Evolutionary conservation across 176 grass and related monocot species (phyloP).

Genomic region (Phyllostachys edulis): DNA sequence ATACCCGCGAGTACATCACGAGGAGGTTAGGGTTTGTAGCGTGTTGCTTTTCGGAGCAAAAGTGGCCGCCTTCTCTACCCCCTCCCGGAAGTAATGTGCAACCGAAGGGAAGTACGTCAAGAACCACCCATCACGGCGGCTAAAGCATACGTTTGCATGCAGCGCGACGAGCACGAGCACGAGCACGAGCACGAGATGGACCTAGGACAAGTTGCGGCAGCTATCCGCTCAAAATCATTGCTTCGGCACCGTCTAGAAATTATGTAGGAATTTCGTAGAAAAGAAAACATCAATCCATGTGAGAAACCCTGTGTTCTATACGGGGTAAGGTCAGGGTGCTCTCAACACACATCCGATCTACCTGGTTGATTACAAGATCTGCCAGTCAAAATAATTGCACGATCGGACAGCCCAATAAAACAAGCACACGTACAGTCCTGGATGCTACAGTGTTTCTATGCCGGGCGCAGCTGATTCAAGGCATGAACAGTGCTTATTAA

Average conservation of each 20-base stretch:
- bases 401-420: neutral
- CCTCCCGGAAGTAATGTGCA: neutral
- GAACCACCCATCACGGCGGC: neutral
- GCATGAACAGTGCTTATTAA: too few species aligned
- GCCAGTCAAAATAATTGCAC: neutral
- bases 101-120: neutral
- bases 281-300: neutral
- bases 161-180: neutral
- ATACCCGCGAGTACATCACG: conserved; percentile 15
- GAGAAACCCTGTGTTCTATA: too few species aligned
- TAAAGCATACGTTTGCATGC: neutral
- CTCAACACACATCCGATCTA: too few species aligned
- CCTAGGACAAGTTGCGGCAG: neutral
- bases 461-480: neutral
- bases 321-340: neutral
- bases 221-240: too few species aligned
- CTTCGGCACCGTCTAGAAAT: neutral
- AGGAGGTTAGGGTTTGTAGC: conserved; percentile 5
- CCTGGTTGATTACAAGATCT: neutral
- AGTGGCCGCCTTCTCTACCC: neutral
- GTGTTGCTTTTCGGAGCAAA: conserved; percentile 32
- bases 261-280: neutral
- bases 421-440: neutral
- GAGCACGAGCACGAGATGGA: neutral
- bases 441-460: neutral